These are phyloP conservation scores for Zasmidium angulare DNA, from an alignment of 2,329 filamentous ascomycete species.

Conservation along the genomic window DNA sequence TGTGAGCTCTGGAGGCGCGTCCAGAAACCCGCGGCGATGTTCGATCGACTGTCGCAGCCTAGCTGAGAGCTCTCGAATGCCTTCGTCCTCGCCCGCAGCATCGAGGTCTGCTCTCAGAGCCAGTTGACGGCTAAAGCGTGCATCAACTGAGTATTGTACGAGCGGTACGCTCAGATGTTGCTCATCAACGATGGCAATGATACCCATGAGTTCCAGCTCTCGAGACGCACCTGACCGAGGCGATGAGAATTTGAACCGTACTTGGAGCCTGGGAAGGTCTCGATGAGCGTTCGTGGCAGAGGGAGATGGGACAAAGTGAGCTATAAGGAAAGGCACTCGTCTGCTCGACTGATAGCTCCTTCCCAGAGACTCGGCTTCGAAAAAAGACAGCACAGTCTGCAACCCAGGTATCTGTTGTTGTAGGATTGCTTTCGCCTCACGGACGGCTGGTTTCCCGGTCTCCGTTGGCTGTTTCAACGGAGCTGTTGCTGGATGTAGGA, in stretches of 20 bases:
- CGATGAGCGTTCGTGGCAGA: not conserved
- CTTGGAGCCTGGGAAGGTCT: constrained; percentile 14
- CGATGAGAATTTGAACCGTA: constrained; percentile 16
- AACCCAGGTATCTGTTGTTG: constrained; percentile 2
- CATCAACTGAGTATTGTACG: constrained; percentile 23
- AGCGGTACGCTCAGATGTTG: constrained; percentile 21
- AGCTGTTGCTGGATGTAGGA: not conserved
- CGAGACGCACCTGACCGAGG: not conserved
- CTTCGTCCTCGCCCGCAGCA: constrained; percentile 8
- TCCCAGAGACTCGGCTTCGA: not conserved
- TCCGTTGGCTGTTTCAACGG: not conserved
- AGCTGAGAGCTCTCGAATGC: constrained; percentile 20
- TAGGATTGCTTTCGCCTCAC: not conserved
- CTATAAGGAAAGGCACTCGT: constrained; percentile 6
- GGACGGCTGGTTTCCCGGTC: not conserved
- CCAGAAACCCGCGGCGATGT: constrained; percentile 14
- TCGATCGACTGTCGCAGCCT: constrained; percentile 19
- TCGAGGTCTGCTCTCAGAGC: constrained; percentile 7
- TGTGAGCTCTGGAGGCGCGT: constrained; percentile 20
- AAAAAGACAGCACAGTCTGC: constrained; percentile 11
- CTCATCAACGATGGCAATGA: constrained; percentile 16
- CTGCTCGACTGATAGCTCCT: not conserved
- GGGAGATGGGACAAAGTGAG: constrained; percentile 8
- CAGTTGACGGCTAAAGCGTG: constrained; percentile 19
- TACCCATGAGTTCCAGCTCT: constrained; percentile 11